Percentiles rank a stretch among this genome's conserved stretches.
These are phyloP conservation scores for Pestalotiopsis sp. DNA, from an alignment of 2,329 filamentous ascomycete genomes.

Conservation along the genomic window DNA sequence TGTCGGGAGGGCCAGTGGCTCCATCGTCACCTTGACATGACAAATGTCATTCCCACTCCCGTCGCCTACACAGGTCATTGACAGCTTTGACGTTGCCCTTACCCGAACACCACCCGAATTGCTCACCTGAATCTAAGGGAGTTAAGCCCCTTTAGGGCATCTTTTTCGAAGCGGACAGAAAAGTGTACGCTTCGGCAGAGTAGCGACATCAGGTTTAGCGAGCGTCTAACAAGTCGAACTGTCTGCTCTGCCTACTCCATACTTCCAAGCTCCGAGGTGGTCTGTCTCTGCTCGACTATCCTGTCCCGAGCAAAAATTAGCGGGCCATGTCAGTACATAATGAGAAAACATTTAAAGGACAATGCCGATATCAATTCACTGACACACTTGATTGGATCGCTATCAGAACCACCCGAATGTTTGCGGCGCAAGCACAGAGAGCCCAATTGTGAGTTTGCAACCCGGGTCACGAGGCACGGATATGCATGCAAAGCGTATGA, in stretches of 20 bases:
- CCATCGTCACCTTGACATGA: neutral
- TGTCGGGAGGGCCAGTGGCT: neutral
- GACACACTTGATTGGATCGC: neutral
- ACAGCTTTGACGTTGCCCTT: neutral
- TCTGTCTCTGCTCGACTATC: neutral
- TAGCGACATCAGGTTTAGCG: neutral
- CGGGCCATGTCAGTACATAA: neutral
- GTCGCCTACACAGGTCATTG: neutral
- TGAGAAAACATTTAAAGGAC: neutral
- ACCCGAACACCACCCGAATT: neutral
- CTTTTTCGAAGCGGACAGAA: neutral
- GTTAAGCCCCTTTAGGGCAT: neutral
- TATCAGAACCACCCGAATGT: neutral
- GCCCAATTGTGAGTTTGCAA: neutral
- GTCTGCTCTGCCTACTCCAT: neutral
- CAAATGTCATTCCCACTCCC: neutral
- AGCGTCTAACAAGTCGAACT: neutral
- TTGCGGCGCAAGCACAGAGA: neutral
- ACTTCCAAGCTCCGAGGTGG: neutral
- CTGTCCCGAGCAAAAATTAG: neutral
- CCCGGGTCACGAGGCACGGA: neutral
- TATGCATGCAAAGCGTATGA: neutral
- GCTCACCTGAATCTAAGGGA: constrained; percentile 1
- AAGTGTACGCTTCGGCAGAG: neutral
- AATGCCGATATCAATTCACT: neutral